Conservation (phyloP, 805 yeast species). For the Candida succiphila region DNA sequence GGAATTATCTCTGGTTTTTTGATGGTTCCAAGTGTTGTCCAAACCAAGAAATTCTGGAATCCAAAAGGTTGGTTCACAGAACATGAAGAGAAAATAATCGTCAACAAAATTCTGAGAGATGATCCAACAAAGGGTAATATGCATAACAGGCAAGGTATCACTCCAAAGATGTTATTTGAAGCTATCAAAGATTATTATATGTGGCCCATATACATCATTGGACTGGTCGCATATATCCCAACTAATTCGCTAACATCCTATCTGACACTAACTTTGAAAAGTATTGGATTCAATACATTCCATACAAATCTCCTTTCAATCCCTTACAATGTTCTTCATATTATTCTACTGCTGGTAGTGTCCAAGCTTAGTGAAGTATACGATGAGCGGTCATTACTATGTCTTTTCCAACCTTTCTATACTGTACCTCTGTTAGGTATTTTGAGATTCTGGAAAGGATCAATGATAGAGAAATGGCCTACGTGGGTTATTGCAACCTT, state of each 20-base stretch:
- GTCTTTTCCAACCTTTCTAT: conserved; percentile 16
- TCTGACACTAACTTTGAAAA: conserved; percentile 37
- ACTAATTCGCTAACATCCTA: conserved; percentile 28
- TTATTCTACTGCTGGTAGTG: conserved; percentile 23
- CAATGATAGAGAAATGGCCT: conserved; percentile 16
- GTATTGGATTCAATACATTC: conserved; percentile 43
- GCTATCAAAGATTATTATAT: conserved; percentile 39
- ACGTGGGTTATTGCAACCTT: conserved; percentile 14
- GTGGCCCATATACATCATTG: conserved; percentile 42
- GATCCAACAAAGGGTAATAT: conserved; percentile 58
- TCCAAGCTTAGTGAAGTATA: conserved; percentile 28
- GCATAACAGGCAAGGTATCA: conserved; percentile 49
- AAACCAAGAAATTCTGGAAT: conserved; percentile 18
- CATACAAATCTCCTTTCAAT: conserved; percentile 42
- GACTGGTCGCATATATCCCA: conserved; percentile 32
- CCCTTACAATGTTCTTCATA: conserved; percentile 33
- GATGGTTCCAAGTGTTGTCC: conserved; percentile 26
- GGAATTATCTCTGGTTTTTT: conserved; percentile 29
- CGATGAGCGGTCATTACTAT: conserved; percentile 16
- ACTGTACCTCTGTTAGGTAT: conserved; percentile 15
- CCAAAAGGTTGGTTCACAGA: conserved; percentile 33
- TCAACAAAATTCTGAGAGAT: conserved; percentile 48
- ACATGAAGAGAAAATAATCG: conserved; percentile 46
- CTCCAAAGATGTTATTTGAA: conserved; percentile 26
- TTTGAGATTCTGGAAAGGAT: conserved; percentile 19